Evolutionary conservation across 2,329 filamentous ascomycete genomes (phyloP).

Genomic region (Cyclaneusma minus): DNA sequence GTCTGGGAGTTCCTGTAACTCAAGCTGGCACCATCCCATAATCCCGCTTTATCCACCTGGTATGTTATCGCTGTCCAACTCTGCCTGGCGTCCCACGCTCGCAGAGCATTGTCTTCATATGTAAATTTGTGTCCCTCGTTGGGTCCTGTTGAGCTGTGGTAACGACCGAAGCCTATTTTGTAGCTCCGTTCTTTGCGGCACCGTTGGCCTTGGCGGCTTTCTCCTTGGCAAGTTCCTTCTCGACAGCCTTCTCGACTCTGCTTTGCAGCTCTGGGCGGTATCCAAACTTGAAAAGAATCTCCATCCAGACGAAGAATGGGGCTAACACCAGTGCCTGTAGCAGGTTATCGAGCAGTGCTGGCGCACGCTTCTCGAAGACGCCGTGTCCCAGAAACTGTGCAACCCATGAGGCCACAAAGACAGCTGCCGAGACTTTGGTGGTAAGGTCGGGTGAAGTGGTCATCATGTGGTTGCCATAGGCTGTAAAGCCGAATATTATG

Average conservation of each 20-base stretch:
- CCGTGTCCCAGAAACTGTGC: constrained; percentile 87
- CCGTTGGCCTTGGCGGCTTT: constrained; percentile 36
- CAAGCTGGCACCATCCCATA: too few species aligned
- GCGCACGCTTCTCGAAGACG: constrained; percentile 72
- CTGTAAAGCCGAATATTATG: constrained; percentile 61
- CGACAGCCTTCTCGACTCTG: constrained; percentile 62
- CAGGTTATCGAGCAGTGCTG: constrained; percentile 80
- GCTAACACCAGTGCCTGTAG: constrained; percentile 85
- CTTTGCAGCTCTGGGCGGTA: constrained; percentile 79
- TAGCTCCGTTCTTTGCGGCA: constrained; percentile 8
- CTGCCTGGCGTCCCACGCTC: too few species aligned
- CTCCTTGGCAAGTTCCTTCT: constrained; percentile 64
- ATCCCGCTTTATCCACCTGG: too few species aligned
- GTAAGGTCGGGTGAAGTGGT: constrained; percentile 30
- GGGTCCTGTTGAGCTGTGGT: too few species aligned
- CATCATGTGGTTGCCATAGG: constrained; percentile 57
- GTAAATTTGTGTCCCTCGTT: too few species aligned
- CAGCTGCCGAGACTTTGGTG: constrained; percentile 41
- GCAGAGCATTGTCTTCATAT: too few species aligned
- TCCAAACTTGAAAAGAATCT: constrained; percentile 77
- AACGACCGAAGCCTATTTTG: too few species aligned
- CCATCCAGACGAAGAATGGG: constrained; percentile 94
- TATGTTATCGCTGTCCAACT: too few species aligned
- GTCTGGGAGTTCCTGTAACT: too few species aligned
- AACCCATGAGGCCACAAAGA: constrained; percentile 68